These are phyloP conservation scores for Chlorella sp. DNA, from an alignment of 139 green algal genomes.

Conservation along the genomic window DNA sequence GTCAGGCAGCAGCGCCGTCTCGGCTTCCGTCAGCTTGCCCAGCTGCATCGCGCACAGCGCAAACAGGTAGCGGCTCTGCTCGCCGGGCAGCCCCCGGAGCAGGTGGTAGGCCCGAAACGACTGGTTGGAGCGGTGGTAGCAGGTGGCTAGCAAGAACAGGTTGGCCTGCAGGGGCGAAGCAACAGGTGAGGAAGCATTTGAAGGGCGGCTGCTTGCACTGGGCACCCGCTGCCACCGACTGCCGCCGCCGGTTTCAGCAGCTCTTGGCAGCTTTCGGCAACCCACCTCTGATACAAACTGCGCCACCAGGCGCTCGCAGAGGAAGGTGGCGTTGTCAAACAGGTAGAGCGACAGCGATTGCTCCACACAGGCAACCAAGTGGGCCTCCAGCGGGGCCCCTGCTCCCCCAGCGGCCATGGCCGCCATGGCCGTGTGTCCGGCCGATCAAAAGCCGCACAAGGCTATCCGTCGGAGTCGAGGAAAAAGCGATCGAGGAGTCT, in stretches of 20 bases:
- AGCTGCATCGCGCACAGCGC: constrained; percentile 85
- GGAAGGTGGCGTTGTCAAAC: constrained; percentile 86
- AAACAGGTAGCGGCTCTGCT: constrained; percentile 83
- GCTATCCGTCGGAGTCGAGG: not conserved
- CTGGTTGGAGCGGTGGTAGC: constrained; percentile 83
- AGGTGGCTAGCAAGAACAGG: constrained; percentile 82
- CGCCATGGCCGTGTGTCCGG: not conserved
- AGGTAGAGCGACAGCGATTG: constrained; percentile 72
- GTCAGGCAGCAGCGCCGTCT: constrained; percentile 72
- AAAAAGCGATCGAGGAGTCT: not conserved
- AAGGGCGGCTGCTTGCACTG: not conserved
- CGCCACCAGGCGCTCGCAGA: constrained; percentile 86
- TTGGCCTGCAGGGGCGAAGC: constrained; percentile 68
- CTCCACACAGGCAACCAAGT: constrained; percentile 63
- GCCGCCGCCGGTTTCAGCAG: not conserved
- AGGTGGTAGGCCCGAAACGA: constrained; percentile 79
- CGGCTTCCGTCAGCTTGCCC: constrained; percentile 83
- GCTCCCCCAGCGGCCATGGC: not conserved
- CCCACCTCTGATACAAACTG: constrained; percentile 68
- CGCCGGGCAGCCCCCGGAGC: constrained; percentile 61
- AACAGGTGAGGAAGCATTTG: not conserved
- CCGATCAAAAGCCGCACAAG: not conserved
- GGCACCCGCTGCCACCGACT: not conserved
- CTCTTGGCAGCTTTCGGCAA: not conserved
- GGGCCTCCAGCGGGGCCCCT: constrained; percentile 39